Evolutionary conservation across 2,329 filamentous ascomycete species (phyloP), one percentile per base, ranked within the genome.

Genomic region (Colletotrichum graminicola): DNA sequence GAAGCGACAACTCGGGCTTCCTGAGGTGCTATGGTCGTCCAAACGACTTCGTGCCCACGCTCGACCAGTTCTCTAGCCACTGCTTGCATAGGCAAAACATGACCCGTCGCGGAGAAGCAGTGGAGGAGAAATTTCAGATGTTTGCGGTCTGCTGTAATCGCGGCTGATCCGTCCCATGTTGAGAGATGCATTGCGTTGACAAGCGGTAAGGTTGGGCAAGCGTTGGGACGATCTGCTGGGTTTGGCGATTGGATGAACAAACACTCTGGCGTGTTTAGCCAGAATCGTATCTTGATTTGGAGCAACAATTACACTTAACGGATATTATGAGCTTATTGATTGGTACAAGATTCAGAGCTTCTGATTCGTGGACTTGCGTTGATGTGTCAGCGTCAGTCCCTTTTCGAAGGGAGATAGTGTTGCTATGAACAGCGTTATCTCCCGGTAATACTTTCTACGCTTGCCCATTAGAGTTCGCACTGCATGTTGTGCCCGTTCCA

Each of bases 71-170:
- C 79, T 66, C 78, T 76, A 59, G 81, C 80, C 5, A 82, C 76
- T 6, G 82, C 80, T 65, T 82, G 80, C 79, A 82, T 82, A 18
- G 82, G 82, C 43, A 81, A 79, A 32, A 79, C 77, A 75, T 83
- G 81, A 49, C 81, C 81, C 0, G 79, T 80, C 12, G 81, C 81
- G 52, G 82, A 82, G 65, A 81, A 80, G 11, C 81, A 83, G 63
- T 82, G 77, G 10, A 83, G 75, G 14, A 83, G 77, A 57, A 83
- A 75, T 59, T 79, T 82, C 78, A 83, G 26, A 5, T 52, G 64
- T 2, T 26, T 52, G 5, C 52, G 34, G 23, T 1, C 32, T 10
- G 32, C 34, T 21, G 6, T 23, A 5, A 14, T 18, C 16, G 67
- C 21, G 12, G 34, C 52, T 14, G 23, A 14, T 34, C 26, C 59